Percentiles rank a stretch among this genome's conserved stretches.
Conservation (phyloP, 2,329 filamentous ascomycete genomes). For the Phoma herbarum region DNA sequence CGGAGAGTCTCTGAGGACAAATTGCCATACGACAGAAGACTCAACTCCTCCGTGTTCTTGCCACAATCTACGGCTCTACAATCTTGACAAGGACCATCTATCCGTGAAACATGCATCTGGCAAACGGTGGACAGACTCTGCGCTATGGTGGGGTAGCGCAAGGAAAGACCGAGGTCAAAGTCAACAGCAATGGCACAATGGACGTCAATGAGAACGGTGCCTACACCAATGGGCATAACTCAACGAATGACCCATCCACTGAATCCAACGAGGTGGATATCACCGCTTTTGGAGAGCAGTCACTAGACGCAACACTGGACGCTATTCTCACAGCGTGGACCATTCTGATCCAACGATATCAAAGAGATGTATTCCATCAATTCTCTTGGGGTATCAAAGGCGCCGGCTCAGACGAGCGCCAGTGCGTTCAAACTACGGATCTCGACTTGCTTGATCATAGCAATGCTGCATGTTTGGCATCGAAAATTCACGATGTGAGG, state of each 20-base stretch:
- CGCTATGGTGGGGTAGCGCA: conserved; percentile 28
- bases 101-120: conserved; percentile 31
- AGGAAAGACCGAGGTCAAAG: conserved; percentile 26
- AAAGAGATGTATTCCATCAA: conserved; percentile 42
- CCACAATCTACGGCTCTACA: neutral
- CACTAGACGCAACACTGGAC: conserved; percentile 29
- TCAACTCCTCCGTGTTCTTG: conserved; percentile 15
- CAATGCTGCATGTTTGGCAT: conserved; percentile 26
- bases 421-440: conserved; percentile 30
- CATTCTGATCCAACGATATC: conserved; percentile 43
- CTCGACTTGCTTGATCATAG: conserved; percentile 29
- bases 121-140: conserved; percentile 28
- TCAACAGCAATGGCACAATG: conserved; percentile 22
- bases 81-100: conserved; percentile 1
- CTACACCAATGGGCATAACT: conserved; percentile 5
- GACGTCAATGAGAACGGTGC: conserved; percentile 17
- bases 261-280: conserved; percentile 31
- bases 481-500: conserved; percentile 26
- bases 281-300: conserved; percentile 17
- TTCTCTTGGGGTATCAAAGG: conserved; percentile 41
- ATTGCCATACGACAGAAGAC: conserved; percentile 18
- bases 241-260: conserved; percentile 11
- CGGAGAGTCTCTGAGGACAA: conserved; percentile 29
- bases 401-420: conserved; percentile 18
- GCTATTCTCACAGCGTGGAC: conserved; percentile 44